Percentiles rank a stretch among this genome's conserved stretches.
phyloP scores from a whole-genome alignment of 495 filamentous ascomycete species.

The Hyphodiscus hymeniophilus region DNA sequence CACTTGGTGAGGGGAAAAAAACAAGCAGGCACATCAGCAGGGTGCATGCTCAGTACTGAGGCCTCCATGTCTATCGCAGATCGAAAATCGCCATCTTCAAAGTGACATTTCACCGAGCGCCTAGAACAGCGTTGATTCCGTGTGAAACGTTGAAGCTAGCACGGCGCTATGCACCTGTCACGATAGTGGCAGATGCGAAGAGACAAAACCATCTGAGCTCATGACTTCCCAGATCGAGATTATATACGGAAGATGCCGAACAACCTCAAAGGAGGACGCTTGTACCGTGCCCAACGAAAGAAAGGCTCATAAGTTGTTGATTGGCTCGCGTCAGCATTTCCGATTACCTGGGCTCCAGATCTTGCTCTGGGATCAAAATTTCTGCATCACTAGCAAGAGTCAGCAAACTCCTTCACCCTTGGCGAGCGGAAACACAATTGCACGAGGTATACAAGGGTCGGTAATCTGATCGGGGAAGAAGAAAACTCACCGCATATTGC shows the following conservation, averaged over 20 bases:
- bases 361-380: too few species aligned
- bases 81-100: neutral
- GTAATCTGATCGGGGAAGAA: too few species aligned
- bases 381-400: too few species aligned
- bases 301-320: neutral
- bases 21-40: too few species aligned
- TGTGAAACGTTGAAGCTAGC: slow-evolving; percentile 2
- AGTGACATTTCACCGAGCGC: neutral
- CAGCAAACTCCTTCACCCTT: too few species aligned
- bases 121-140: neutral
- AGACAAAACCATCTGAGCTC: neutral
- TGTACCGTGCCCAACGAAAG: neutral
- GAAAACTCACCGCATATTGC: too few species aligned
- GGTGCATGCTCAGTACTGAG: neutral
- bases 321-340: too few species aligned
- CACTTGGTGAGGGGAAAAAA: neutral
- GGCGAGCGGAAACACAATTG: too few species aligned
- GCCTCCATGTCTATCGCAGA: neutral
- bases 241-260: neutral
- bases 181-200: neutral
- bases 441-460: too few species aligned
- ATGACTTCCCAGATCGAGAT: neutral
- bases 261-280: neutral
- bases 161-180: neutral
- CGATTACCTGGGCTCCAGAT: too few species aligned